These are phyloP conservation scores for Starmerella tilneyi DNA, from an alignment of 805 yeast species.

Conservation along the genomic window DNA sequence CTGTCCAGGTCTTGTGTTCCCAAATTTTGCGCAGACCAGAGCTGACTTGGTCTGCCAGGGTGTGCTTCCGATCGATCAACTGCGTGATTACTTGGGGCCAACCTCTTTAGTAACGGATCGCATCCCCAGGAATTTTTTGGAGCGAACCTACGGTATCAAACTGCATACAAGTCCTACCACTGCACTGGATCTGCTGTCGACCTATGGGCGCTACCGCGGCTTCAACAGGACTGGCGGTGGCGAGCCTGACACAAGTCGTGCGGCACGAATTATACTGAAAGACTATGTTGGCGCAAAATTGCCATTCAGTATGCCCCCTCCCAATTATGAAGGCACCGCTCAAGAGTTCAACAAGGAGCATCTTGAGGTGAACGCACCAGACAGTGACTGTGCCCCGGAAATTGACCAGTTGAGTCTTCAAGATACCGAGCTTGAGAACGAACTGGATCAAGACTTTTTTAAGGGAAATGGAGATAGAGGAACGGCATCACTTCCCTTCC, in stretches of 20 bases:
- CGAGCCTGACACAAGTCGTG: conserved; percentile 91
- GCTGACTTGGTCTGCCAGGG: conserved; percentile 97
- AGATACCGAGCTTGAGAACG: conserved; percentile 51
- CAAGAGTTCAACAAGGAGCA: conserved; percentile 71
- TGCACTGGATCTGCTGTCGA: conserved; percentile 75
- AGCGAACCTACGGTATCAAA: conserved; percentile 87
- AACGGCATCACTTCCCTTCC: conserved; percentile 62
- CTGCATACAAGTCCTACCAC: conserved; percentile 65
- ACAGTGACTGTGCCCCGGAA: conserved; percentile 38
- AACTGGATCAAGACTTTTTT: conserved; percentile 79
- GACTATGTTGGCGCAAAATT: conserved; percentile 92
- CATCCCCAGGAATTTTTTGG: conserved; percentile 78
- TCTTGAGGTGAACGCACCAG: conserved; percentile 66
- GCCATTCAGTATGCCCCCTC: conserved; percentile 81
- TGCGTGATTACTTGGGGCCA: conserved; percentile 87
- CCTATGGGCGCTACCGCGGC: conserved; percentile 95
- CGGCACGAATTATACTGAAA: conserved; percentile 81
- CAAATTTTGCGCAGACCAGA: conserved; percentile 91
- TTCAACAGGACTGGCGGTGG: conserved; percentile 90
- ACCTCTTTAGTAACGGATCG: conserved; percentile 73
- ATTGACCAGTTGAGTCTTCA: conserved; percentile 8
- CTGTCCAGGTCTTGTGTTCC: conserved; percentile 98
- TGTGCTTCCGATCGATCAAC: conserved; percentile 95
- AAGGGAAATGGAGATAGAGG: conserved; percentile 56
- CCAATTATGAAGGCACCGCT: conserved; percentile 43